These are phyloP conservation scores for Coemansia sp. DNA, from an alignment of 192 early-diverging fungal species.

Conservation along the genomic window DNA sequence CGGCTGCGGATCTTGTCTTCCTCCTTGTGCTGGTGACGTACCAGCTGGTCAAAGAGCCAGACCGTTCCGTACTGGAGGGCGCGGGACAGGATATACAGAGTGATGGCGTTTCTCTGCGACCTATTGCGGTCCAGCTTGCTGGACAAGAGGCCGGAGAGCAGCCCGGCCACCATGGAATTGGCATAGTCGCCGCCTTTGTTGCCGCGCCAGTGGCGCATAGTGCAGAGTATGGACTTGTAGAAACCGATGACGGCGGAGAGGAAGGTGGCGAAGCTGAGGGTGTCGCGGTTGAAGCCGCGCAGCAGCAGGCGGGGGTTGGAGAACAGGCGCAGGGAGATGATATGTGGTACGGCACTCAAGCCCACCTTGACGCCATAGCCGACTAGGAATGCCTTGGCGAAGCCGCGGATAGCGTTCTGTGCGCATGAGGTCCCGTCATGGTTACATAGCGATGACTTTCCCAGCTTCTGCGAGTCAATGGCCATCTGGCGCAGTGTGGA, in stretches of 20 bases:
- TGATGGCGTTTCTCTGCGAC: slow-evolving; percentile 55
- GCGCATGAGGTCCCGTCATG: slow-evolving; percentile 60
- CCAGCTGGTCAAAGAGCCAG: slow-evolving; percentile 59
- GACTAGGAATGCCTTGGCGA: slow-evolving; percentile 57
- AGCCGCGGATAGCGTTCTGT: slow-evolving; percentile 61
- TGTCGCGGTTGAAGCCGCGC: slow-evolving; percentile 50
- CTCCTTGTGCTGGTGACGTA: slow-evolving; percentile 11
- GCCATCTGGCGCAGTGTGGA: slow-evolving; percentile 25
- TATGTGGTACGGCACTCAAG: slow-evolving; percentile 49
- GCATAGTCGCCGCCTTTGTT: slow-evolving; percentile 50
- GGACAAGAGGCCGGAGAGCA: slow-evolving; percentile 55
- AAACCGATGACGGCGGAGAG: slow-evolving; percentile 56
- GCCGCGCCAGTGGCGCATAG: slow-evolving; percentile 47
- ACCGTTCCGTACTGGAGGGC: slow-evolving; percentile 57
- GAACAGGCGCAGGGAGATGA: slow-evolving; percentile 53
- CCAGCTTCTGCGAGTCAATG: slow-evolving; percentile 24
- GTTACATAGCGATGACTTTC: slow-evolving; percentile 45
- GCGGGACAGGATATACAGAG: slow-evolving; percentile 59
- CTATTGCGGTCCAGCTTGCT: slow-evolving; percentile 56
- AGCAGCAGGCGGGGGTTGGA: slow-evolving; percentile 20
- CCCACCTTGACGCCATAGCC: slow-evolving; percentile 57
- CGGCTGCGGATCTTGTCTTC: slow-evolving; percentile 18
- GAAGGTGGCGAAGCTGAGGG: slow-evolving; percentile 60
- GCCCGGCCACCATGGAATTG: slow-evolving; percentile 60
- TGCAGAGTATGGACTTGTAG: slow-evolving; percentile 62